A percentile compares a stretch with the other conserved stretches of the same genome.
Evolutionary conservation across 768 basidiomycete genomes (phyloP).

Genomic region (Russula emetica): DNA sequence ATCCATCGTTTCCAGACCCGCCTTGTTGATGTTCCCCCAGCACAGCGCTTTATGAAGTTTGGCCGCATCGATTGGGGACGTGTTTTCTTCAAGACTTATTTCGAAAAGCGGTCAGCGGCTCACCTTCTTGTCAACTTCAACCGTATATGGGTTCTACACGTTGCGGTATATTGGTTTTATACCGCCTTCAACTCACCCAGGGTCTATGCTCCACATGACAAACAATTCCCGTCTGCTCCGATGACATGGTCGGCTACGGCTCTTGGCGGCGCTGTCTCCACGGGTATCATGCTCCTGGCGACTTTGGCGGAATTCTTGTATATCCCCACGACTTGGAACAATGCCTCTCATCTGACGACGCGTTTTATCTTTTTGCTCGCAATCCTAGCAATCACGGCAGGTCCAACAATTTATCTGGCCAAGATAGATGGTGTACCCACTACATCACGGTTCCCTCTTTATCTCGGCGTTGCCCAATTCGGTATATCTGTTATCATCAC

Average conservation of each 20-base stretch:
- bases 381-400: constrained; percentile 87
- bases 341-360: constrained; percentile 93
- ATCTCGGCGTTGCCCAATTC: constrained; percentile 92
- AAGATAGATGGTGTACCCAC: constrained; percentile 64
- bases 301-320: constrained; percentile 94
- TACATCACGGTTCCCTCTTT: constrained; percentile 71
- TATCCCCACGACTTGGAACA: constrained; percentile 99
- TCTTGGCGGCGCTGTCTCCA: constrained; percentile 93
- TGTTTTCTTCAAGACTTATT: constrained; percentile 99
- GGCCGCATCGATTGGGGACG: constrained; percentile 89
- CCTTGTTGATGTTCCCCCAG: constrained; percentile 84
- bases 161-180: constrained; percentile 93
- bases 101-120: constrained; percentile 87
- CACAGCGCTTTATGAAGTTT: constrained; percentile 91
- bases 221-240: constrained; percentile 65
- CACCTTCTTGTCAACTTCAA: constrained; percentile 99
- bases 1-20: constrained; percentile 55
- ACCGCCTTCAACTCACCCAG: constrained; percentile 96
- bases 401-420: constrained; percentile 92
- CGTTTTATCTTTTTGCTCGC: constrained; percentile 88
- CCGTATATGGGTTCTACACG: constrained; percentile 95
- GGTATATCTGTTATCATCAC: constrained; percentile 83
- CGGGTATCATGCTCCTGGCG: constrained; percentile 88
- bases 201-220: constrained; percentile 74
- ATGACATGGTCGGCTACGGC: constrained; percentile 97